Percentiles rank a stretch among this genome's conserved stretches.
phyloP scores from a whole-genome alignment of 371 early-diverging fungal species.

The Mucor saturninus region DNA sequence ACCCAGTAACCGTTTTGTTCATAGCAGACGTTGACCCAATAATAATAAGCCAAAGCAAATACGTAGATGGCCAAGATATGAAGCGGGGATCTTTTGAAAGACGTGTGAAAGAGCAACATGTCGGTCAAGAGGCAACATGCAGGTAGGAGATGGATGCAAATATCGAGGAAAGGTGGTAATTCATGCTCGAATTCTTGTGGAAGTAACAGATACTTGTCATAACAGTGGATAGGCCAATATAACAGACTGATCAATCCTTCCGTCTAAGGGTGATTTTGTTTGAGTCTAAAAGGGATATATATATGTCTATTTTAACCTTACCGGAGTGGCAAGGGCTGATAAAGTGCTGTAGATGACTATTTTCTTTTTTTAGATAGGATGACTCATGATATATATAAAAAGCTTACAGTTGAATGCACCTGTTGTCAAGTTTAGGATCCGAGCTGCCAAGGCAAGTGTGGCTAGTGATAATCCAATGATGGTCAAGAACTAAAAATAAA shows the following conservation, averaged over 20 bases:
- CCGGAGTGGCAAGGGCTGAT: constrained; percentile 29
- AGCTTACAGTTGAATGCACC: too few relatives aligned
- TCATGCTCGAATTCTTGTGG: constrained; percentile 17
- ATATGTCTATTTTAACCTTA: constrained; percentile 8
- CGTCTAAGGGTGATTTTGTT: constrained; percentile 10
- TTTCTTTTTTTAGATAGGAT: not conserved
- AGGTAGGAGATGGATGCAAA: constrained; percentile 26
- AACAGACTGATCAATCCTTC: constrained; percentile 32
- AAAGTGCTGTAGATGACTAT: constrained; percentile 24
- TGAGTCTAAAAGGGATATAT: too few relatives aligned
- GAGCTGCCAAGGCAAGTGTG: too few relatives aligned
- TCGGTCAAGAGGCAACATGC: constrained; percentile 21
- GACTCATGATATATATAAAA: too few relatives aligned
- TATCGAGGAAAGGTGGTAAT: constrained; percentile 23
- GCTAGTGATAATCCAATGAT: too few relatives aligned
- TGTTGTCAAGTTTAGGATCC: too few relatives aligned
- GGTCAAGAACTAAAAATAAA: too few relatives aligned
- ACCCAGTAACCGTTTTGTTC: constrained; percentile 26
- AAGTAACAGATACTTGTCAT: constrained; percentile 24
- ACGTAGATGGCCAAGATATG: constrained; percentile 27
- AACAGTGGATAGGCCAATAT: constrained; percentile 34
- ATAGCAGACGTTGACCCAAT: constrained; percentile 26
- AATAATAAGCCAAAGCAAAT: constrained; percentile 19
- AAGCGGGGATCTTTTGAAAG: constrained; percentile 17
- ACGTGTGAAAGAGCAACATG: constrained; percentile 22